These are phyloP conservation scores for Coniochaeta ligniaria DNA, from an alignment of 2,329 filamentous ascomycete species.

Conservation along the genomic window DNA sequence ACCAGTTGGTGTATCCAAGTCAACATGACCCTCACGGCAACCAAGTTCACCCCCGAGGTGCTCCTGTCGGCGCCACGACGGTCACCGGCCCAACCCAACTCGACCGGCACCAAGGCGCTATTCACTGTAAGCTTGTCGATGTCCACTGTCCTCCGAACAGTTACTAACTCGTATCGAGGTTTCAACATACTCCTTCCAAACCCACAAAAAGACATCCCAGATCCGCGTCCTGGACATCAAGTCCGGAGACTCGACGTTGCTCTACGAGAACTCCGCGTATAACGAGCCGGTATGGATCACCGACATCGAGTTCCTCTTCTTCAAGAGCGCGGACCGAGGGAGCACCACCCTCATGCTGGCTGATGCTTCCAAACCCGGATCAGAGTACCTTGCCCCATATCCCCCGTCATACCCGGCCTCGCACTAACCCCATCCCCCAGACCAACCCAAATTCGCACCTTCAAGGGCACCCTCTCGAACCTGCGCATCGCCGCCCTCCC, in stretches of 20 bases:
- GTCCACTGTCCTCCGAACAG: neutral
- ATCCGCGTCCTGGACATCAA: constrained; percentile 63
- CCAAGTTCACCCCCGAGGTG: constrained; percentile 70
- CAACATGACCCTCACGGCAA: constrained; percentile 62
- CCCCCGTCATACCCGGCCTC: no score
- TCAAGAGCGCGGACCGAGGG: constrained; percentile 41
- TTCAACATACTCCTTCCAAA: constrained; percentile 73
- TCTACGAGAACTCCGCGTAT: constrained; percentile 58
- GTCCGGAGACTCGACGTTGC: constrained; percentile 54
- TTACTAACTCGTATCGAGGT: constrained; percentile 34
- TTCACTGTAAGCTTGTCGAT: constrained; percentile 44
- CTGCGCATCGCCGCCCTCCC: constrained; percentile 48
- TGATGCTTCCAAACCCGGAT: constrained; percentile 22
- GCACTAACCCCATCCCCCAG: constrained; percentile 14
- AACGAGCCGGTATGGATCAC: constrained; percentile 73
- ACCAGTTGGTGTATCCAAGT: neutral
- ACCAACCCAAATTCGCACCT: constrained; percentile 36
- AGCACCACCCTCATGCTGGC: constrained; percentile 38
- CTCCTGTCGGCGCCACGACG: constrained; percentile 70
- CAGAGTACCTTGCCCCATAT: neutral
- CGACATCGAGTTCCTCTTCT: constrained; percentile 51
- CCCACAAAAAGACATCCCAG: constrained; percentile 61
- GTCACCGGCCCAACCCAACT: constrained; percentile 63
- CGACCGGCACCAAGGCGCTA: constrained; percentile 54
- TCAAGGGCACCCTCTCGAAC: constrained; percentile 49